Percentiles rank a stretch among this genome's conserved stretches.
Conservation (phyloP, 2,329 filamentous ascomycete species). For the Apiospora marii region DNA sequence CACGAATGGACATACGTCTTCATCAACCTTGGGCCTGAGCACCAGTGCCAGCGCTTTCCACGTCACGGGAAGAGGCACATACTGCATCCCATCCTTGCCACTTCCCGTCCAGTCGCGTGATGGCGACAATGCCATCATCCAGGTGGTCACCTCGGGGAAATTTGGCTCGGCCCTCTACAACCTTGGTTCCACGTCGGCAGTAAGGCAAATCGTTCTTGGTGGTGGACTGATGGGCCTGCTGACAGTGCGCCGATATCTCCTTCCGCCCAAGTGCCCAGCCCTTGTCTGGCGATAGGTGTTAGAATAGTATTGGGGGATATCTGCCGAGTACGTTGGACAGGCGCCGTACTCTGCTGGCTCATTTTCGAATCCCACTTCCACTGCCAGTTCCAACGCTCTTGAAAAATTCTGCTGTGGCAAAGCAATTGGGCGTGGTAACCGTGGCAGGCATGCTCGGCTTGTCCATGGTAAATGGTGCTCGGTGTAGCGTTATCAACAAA, state of each 20-base stretch:
- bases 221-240: not conserved
- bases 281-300: slow-evolving; percentile 59
- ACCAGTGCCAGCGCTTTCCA: slow-evolving; percentile 67
- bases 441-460: slow-evolving; percentile 49
- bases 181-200: slow-evolving; percentile 47
- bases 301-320: slow-evolving; percentile 65
- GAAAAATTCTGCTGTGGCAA: slow-evolving; percentile 8
- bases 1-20: slow-evolving; percentile 62
- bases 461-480: slow-evolving; percentile 47
- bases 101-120: slow-evolving; percentile 63
- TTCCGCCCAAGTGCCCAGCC: slow-evolving; percentile 62
- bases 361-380: not conserved
- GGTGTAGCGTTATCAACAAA: slow-evolving; percentile 46
- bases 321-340: slow-evolving; percentile 43
- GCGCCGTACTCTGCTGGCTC: slow-evolving; percentile 15
- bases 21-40: slow-evolving; percentile 61
- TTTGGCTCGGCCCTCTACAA: slow-evolving; percentile 71
- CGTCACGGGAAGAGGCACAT: slow-evolving; percentile 66
- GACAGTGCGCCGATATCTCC: slow-evolving; percentile 76
- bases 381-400: slow-evolving; percentile 7
- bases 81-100: slow-evolving; percentile 69
- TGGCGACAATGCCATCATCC: slow-evolving; percentile 70
- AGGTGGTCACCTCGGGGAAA: slow-evolving; percentile 71
- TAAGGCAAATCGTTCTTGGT: not conserved
- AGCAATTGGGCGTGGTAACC: slow-evolving; percentile 29